Percentiles rank a stretch among this genome's conserved stretches.
Conservation (phyloP, 768 basidiomycete species). For the Brasilioporus rufonigricans region DNA sequence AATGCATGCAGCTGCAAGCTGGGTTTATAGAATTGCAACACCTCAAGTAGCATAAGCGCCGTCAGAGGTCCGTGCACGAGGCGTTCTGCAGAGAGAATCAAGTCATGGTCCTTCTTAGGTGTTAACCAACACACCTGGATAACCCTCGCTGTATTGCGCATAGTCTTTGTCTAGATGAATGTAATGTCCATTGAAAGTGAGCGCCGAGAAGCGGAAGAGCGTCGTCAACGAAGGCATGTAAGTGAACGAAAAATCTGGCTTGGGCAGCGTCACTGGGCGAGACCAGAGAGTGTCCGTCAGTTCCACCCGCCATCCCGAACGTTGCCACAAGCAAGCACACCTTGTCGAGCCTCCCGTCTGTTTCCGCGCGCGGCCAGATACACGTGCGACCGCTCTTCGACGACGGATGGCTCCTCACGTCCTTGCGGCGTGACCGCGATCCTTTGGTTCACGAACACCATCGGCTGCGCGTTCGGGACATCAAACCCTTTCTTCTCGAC, state of each 20-base stretch:
- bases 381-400: slow-evolving; percentile 69
- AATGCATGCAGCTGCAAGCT: slow-evolving; percentile 47
- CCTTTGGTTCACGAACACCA: slow-evolving; percentile 72
- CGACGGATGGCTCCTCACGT: slow-evolving; percentile 43
- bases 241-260: slow-evolving; percentile 57
- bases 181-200: slow-evolving; percentile 83
- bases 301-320: neutral
- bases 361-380: slow-evolving; percentile 43
- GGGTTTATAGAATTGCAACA: slow-evolving; percentile 49
- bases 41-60: slow-evolving; percentile 74
- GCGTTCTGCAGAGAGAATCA: slow-evolving; percentile 47
- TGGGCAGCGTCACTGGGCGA: slow-evolving; percentile 48
- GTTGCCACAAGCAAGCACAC: slow-evolving; percentile 27
- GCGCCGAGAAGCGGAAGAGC: slow-evolving; percentile 81
- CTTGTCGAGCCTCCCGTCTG: slow-evolving; percentile 40
- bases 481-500: slow-evolving; percentile 69
- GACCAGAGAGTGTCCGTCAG: neutral
- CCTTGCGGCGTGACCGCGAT: slow-evolving; percentile 52
- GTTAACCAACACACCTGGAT: slow-evolving; percentile 47
- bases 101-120: neutral
- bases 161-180: slow-evolving; percentile 82
- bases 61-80: slow-evolving; percentile 86
- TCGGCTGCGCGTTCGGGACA: slow-evolving; percentile 46
- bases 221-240: slow-evolving; percentile 69
- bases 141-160: slow-evolving; percentile 64